These are phyloP conservation scores for Colletotrichum nymphaeae DNA, from an alignment of 2,329 filamentous ascomycete genomes.

Conservation along the genomic window DNA sequence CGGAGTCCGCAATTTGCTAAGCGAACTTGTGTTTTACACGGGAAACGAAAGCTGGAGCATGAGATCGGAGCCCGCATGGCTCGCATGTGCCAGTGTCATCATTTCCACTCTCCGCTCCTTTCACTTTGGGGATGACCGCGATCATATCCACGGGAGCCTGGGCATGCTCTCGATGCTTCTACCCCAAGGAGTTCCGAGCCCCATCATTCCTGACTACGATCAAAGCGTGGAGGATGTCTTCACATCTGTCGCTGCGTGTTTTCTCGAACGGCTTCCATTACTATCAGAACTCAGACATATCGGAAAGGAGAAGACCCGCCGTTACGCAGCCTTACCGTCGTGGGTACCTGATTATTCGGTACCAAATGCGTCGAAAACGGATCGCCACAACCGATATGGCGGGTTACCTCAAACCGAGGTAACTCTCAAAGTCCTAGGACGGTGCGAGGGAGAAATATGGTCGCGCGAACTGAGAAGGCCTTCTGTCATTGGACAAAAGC, in stretches of 20 bases:
- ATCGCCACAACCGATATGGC: too few species aligned
- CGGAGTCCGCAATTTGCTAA: too few species aligned
- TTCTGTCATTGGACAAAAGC: too few species aligned
- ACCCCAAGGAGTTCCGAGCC: neutral
- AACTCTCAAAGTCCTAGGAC: too few species aligned
- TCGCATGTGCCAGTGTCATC: neutral
- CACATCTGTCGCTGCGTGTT: conserved; percentile 1
- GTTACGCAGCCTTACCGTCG: too few species aligned
- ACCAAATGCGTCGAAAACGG: too few species aligned
- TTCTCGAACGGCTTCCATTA: conserved; percentile 13
- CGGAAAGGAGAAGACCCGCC: neutral
- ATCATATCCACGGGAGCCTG: conserved; percentile 37
- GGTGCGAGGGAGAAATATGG: too few species aligned
- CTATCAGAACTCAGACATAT: conserved; percentile 5
- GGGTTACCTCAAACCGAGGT: too few species aligned
- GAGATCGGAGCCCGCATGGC: too few species aligned
- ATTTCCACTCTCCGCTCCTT: conserved; percentile 24
- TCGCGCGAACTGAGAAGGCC: too few species aligned
- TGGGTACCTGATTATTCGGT: too few species aligned
- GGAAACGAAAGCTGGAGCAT: fast-evolving
- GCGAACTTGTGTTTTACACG: too few species aligned
- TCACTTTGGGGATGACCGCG: conserved; percentile 32
- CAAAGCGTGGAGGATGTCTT: conserved; percentile 20
- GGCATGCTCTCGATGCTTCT: conserved; percentile 17
- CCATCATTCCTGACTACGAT: conserved; percentile 28